Conservation (phyloP, 2,329 filamentous ascomycete species). For the Penicillium glabrum region DNA sequence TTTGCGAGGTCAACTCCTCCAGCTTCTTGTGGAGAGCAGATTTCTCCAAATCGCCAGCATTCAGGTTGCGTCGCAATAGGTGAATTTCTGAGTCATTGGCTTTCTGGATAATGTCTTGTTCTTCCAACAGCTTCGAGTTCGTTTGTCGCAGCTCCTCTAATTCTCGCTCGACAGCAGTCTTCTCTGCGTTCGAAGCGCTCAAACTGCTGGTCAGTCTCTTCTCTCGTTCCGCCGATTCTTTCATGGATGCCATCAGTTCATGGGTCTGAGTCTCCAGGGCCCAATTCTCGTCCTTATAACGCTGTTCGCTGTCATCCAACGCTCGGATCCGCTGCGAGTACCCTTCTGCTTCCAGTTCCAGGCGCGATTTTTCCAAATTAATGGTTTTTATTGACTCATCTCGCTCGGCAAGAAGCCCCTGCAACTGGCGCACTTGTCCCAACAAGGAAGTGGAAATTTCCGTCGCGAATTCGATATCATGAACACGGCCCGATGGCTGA, state of each 20-base stretch:
- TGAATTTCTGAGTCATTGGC: constrained; percentile 88
- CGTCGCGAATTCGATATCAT: constrained; percentile 97
- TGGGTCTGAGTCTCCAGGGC: constrained; percentile 90
- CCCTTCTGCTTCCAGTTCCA: constrained; percentile 80
- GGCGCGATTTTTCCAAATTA: constrained; percentile 70
- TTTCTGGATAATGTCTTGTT: constrained; percentile 73
- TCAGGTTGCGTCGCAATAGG: constrained; percentile 75
- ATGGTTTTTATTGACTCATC: constrained; percentile 79
- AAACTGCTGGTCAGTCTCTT: constrained; percentile 75
- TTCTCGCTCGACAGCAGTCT: constrained; percentile 76
- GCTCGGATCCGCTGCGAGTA: constrained; percentile 77
- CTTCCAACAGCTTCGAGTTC: constrained; percentile 76
- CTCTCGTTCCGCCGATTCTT: constrained; percentile 77
- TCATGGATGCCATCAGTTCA: constrained; percentile 71
- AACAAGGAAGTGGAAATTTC: constrained; percentile 95
- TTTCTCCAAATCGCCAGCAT: constrained; percentile 75
- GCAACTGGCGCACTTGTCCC: constrained; percentile 88
- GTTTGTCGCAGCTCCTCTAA: constrained; percentile 83
- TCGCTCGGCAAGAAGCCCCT: constrained; percentile 78
- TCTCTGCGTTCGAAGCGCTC: constrained; percentile 69
- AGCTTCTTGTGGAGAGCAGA: constrained; percentile 78
- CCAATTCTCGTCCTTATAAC: constrained; percentile 99
- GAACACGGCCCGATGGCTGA: constrained; percentile 80
- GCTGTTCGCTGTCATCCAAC: constrained; percentile 89
- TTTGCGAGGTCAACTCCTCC: constrained; percentile 83